phyloP scores from a whole-genome alignment of 2,329 filamentous ascomycete genomes.

The Emmonsiellopsis sp. region DNA sequence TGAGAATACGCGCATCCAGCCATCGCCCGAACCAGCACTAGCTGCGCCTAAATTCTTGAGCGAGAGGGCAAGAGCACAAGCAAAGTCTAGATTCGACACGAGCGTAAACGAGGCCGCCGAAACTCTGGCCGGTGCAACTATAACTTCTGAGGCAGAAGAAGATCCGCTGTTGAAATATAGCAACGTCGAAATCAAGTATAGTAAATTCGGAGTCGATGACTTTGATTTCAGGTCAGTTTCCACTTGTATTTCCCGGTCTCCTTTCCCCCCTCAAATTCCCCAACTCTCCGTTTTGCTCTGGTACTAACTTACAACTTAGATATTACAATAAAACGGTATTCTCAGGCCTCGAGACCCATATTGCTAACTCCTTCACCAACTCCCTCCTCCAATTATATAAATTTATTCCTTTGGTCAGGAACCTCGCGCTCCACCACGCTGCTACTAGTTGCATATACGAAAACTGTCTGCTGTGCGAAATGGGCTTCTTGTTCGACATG shows the following conservation, averaged over 20 bases:
- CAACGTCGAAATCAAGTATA: conserved; percentile 96
- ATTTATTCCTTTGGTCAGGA: conserved; percentile 80
- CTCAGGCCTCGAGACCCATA: conserved; percentile 91
- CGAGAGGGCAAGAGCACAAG: conserved; percentile 68
- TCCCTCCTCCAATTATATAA: conserved; percentile 82
- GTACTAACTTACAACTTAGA: conserved; percentile 46
- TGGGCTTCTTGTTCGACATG: conserved; percentile 97
- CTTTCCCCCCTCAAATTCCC: conserved; percentile 55
- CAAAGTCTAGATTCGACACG: conserved; percentile 30
- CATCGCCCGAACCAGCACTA: conserved; percentile 51
- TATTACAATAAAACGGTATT: conserved; percentile 92
- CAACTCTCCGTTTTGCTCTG: conserved; percentile 57
- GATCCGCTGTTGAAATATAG: conserved; percentile 85
- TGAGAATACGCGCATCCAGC: conserved; percentile 60
- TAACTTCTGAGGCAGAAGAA: conserved; percentile 62
- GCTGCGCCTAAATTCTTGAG: conserved; percentile 86
- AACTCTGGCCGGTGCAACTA: conserved; percentile 56
- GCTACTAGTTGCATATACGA: conserved; percentile 76
- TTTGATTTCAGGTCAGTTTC: conserved; percentile 98
- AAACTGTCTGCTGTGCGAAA: conserved; percentile 79
- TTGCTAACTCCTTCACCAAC: conserved; percentile 94
- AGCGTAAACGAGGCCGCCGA: conserved; percentile 50
- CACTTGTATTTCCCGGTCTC: conserved; percentile 29
- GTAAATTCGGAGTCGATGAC: conserved; percentile 97
- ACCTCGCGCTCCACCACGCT: conserved; percentile 79